Evolutionary conservation across 1,139 yeast genomes (phyloP).

Genomic region (Protomyces inouyei): DNA sequence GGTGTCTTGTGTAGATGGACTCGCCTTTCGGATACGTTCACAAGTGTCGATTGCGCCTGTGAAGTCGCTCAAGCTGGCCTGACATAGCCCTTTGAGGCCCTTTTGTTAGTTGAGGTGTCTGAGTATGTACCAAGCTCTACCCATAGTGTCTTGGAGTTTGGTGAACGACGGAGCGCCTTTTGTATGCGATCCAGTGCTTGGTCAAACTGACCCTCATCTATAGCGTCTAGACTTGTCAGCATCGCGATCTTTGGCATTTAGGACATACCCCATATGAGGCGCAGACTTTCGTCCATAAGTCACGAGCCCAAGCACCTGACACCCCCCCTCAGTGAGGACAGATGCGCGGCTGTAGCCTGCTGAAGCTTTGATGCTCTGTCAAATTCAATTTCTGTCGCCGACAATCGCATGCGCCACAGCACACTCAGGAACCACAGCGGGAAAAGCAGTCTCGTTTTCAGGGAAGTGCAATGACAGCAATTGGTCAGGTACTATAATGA

Average conservation of each 20-base stretch:
- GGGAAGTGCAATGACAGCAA: no score
- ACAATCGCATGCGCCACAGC: background rate
- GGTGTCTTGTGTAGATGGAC: constrained; percentile 1
- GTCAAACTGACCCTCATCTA: constrained; percentile 13
- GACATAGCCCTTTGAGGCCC: constrained; percentile 3
- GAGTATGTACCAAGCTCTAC: background rate
- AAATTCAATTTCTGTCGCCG: background rate
- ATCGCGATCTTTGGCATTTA: background rate
- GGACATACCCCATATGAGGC: background rate
- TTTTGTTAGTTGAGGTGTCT: background rate
- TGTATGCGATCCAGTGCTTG: constrained; percentile 11
- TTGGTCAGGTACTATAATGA: no score
- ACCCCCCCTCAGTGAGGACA: no score
- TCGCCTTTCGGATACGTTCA: background rate
- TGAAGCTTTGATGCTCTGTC: no score
- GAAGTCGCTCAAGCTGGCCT: background rate
- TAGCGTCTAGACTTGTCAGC: background rate
- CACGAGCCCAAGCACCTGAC: background rate
- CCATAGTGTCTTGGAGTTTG: constrained; percentile 2
- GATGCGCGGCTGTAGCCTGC: no score
- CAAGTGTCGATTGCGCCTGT: constrained; percentile 6
- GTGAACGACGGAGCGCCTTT: constrained; percentile 8
- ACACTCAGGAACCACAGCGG: background rate
- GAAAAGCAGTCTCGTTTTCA: no score
- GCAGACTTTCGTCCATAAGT: background rate